Percentiles rank a stretch among this genome's conserved stretches.
These are phyloP conservation scores for Malus hybrid DNA, from an alignment of 331 rosid genomes.

Conservation along the genomic window DNA sequence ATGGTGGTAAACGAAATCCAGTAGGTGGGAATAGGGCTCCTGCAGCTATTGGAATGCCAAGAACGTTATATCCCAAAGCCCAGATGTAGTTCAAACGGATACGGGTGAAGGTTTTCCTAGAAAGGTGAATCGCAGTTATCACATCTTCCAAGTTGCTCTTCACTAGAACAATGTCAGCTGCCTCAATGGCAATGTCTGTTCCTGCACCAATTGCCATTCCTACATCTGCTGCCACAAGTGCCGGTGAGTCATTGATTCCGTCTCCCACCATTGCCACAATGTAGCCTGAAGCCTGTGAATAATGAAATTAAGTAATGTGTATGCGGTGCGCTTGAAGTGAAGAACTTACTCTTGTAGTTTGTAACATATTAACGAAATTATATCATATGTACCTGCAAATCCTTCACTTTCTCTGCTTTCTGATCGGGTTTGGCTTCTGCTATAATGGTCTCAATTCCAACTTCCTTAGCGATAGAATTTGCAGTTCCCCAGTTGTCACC, in stretches of 20 bases:
- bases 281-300: conserved; percentile 47
- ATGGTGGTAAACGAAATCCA: conserved; percentile 68
- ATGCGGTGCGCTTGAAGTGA: neutral
- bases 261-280: conserved; percentile 90
- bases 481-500: conserved; percentile 94
- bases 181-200: conserved; percentile 93
- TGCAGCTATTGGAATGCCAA: conserved; percentile 89
- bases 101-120: conserved; percentile 65
- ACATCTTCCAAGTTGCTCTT: conserved; percentile 92
- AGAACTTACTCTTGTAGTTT: neutral
- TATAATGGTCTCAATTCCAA: conserved; percentile 52
- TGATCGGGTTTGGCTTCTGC: conserved; percentile 79
- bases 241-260: conserved; percentile 93
- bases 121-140: conserved; percentile 79
- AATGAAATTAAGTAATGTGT: neutral
- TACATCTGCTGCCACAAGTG: conserved; percentile 82
- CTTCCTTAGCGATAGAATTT: conserved; percentile 68
- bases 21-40: conserved; percentile 77
- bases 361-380: neutral
- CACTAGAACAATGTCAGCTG: conserved; percentile 89
- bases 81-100: conserved; percentile 71
- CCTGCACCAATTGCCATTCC: conserved; percentile 99
- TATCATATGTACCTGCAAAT: conserved; percentile 48
- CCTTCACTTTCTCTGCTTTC: conserved; percentile 72
- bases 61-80: conserved; percentile 81